Evolutionary conservation across 2,329 filamentous ascomycete genomes (phyloP).

Genomic region (Peltaster fructicola): DNA sequence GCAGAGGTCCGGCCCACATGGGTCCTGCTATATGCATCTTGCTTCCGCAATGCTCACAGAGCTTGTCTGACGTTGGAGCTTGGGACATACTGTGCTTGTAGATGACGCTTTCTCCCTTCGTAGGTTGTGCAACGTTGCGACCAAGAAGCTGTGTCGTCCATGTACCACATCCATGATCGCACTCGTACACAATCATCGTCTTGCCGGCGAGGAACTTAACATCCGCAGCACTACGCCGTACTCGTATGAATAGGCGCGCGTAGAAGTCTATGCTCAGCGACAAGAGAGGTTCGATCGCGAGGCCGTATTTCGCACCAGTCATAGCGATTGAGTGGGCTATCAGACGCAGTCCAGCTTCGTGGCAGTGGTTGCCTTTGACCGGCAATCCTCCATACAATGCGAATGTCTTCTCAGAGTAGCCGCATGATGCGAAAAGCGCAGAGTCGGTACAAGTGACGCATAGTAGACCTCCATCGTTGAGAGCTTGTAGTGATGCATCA

Average conservation of each 20-base stretch:
- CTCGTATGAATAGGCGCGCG: slow-evolving; percentile 67
- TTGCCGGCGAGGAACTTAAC: slow-evolving; percentile 85
- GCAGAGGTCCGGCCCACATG: slow-evolving; percentile 85
- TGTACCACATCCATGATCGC: slow-evolving; percentile 77
- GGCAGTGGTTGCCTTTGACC: slow-evolving; percentile 66
- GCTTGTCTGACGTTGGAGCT: slow-evolving; percentile 46
- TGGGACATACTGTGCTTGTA: slow-evolving; percentile 65
- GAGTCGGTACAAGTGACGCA: slow-evolving; percentile 96
- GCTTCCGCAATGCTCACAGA: slow-evolving; percentile 68
- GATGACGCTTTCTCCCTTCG: slow-evolving; percentile 49
- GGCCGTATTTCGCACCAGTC: slow-evolving; percentile 66
- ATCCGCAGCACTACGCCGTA: slow-evolving; percentile 61
- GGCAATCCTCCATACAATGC: slow-evolving; percentile 85
- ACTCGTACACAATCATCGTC: slow-evolving; percentile 85
- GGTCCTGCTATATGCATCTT: slow-evolving; percentile 81
- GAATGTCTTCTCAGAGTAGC: slow-evolving; percentile 87
- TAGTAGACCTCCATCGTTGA: slow-evolving; percentile 75
- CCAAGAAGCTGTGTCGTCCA: slow-evolving; percentile 72
- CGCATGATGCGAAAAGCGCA: slow-evolving; percentile 82
- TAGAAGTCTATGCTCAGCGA: slow-evolving; percentile 96
- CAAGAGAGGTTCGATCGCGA: slow-evolving; percentile 76
- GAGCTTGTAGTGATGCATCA: slow-evolving; percentile 72
- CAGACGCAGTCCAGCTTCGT: slow-evolving; percentile 76
- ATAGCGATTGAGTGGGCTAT: slow-evolving; percentile 69
- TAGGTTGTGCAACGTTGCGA: slow-evolving; percentile 45